Percentiles rank a stretch among this genome's conserved stretches.
phyloP scores from a whole-genome alignment of 2,329 filamentous ascomycete genomes.

The Truncatella angustata region DNA sequence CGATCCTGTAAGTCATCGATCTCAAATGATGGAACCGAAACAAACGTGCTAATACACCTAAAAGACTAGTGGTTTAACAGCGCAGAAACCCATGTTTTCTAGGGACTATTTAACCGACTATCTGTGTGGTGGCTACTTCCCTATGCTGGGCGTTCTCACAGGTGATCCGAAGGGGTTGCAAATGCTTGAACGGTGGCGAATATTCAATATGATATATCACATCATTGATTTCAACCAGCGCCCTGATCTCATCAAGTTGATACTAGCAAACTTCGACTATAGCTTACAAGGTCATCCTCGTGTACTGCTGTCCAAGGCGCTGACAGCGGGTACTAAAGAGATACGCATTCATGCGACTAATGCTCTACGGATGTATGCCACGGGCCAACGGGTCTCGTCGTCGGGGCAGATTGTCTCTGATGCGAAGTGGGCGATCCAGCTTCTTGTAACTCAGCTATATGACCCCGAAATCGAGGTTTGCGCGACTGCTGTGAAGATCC shows the following conservation, averaged over 20 bases:
- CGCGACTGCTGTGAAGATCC: constrained; percentile 91
- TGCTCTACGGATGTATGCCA: constrained; percentile 82
- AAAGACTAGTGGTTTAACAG: constrained; percentile 70
- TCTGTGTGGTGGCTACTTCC: constrained; percentile 88
- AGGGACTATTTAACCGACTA: constrained; percentile 81
- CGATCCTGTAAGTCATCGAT: constrained; percentile 65
- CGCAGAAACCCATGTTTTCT: constrained; percentile 86
- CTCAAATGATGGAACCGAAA: background rate
- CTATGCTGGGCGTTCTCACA: constrained; percentile 84
- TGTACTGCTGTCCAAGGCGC: constrained; percentile 87
- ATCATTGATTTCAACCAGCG: constrained; percentile 89
- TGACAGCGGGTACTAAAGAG: constrained; percentile 87
- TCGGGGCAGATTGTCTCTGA: constrained; percentile 53
- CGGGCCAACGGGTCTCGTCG: constrained; percentile 41
- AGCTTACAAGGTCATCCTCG: constrained; percentile 83
- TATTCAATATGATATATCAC: constrained; percentile 99
- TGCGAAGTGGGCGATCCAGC: constrained; percentile 92
- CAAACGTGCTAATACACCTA: background rate
- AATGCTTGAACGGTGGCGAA: constrained; percentile 93
- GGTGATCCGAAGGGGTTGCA: constrained; percentile 78
- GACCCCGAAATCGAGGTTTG: constrained; percentile 97
- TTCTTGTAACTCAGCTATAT: constrained; percentile 97
- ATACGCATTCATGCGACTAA: constrained; percentile 90
- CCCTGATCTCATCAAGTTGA: constrained; percentile 84
- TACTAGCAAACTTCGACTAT: constrained; percentile 92